Evolutionary conservation across 1,284 basidiomycete species (phyloP).

Genomic region (Cystobasidiaceae sp.): DNA sequence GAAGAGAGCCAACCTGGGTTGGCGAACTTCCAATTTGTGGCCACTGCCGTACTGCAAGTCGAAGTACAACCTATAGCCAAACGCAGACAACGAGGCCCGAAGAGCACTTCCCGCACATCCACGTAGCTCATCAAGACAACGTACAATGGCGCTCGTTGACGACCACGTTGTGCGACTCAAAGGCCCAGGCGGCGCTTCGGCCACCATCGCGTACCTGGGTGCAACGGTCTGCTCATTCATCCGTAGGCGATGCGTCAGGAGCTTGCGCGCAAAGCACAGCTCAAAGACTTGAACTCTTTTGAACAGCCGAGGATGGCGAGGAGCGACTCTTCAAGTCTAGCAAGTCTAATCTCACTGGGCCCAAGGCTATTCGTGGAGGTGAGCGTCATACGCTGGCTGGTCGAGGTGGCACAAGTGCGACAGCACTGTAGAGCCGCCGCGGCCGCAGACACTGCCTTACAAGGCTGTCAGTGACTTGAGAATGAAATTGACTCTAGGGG

Average conservation of each 20-base stretch:
- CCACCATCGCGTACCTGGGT: constrained; percentile 20
- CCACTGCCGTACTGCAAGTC: too few relatives aligned
- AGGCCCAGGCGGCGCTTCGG: neutral
- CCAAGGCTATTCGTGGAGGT: constrained; percentile 39
- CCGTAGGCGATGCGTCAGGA: neutral
- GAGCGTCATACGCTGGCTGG: constrained; percentile 1
- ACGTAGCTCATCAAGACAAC: too few relatives aligned
- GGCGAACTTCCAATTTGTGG: too few relatives aligned
- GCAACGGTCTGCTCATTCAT: constrained; percentile 40
- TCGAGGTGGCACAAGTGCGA: too few relatives aligned
- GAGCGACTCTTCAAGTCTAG: constrained; percentile 42
- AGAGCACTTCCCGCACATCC: too few relatives aligned
- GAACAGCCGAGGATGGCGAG: constrained; percentile 26
- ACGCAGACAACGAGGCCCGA: too few relatives aligned
- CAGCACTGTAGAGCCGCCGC: too few relatives aligned
- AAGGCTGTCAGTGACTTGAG: too few relatives aligned
- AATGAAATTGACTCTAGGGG: too few relatives aligned
- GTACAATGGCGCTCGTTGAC: constrained; percentile 21
- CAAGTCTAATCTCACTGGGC: constrained; percentile 33
- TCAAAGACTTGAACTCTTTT: neutral
- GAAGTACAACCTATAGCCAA: too few relatives aligned
- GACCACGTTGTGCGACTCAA: constrained; percentile 1
- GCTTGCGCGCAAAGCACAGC: neutral
- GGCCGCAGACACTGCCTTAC: too few relatives aligned
- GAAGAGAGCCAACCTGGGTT: too few relatives aligned